Base-by-base conservation (phyloP, 1,284 basidiomycete species). In the Amylostereum areolatum region DNA sequence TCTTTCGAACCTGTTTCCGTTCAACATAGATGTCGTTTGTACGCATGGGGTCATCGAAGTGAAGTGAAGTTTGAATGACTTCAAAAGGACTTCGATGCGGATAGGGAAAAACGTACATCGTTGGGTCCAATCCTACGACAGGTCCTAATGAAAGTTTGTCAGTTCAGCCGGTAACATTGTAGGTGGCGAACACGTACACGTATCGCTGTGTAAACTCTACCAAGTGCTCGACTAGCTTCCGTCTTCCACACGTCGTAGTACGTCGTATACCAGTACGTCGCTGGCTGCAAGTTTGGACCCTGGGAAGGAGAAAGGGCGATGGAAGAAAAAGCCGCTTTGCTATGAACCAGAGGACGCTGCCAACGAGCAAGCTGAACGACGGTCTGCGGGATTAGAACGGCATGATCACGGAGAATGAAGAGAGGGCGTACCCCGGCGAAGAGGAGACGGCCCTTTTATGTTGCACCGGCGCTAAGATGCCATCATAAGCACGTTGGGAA, bases 41-140 rank as follows among this genome's bases (percentile, higher is more conserved):
- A 67, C 9, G 57, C 66, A 2, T 44, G 48, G 62, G 62, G 40
- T 63, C 55, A 12, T 52, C 53, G 54, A 69, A 69, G 45, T 67
- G 66, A 12, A 69, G 52, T 66, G 67, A 45, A 3, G 28, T 29
- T 31, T 34, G 28, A 11, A 24, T 29, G 25, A n/a, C 10, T 8
- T n/a, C 11, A 4, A 32, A 45, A 8, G 18, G 12, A 0, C 5
- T 33, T n/a, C n/a, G 50, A 43, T 18, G n/a, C 6, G 24, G 7
- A n/a, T n/a, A 1, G 18, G 24, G 11, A 5, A 9, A 30, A 9
- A 24, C 48, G 29, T 39, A 58, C 57, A 46, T 57, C 48, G 50
- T 62, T 59, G 3, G 60, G 60, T 25, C 46, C 52, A 36, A 60
- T 44, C 27, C 60, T 43, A 60, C 54, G 37, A 62, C 52, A 43